Base-by-base conservation (phyloP, 345 rosid genomes). In the Eucalyptus viminalis region DNA sequence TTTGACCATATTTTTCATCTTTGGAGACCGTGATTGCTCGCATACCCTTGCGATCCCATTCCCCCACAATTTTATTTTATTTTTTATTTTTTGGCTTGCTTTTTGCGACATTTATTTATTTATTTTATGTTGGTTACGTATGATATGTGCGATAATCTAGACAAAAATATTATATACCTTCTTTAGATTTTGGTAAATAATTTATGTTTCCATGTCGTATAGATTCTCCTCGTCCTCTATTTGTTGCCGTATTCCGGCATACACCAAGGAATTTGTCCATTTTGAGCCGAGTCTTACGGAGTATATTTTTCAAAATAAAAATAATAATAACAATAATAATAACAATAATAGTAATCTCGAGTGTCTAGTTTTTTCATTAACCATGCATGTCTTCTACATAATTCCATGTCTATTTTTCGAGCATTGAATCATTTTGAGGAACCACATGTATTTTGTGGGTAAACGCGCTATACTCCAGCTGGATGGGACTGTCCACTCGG, bases 1-100 rank as follows among this genome's bases (percentile, higher is more conserved):
- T 47, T 49, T 86, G 44, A 86, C 31, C 87, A n/a, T 49, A 86
- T 76, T 9, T 34, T 37, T 72, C 44, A 2, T 43, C 87, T 86
- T 91, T 56, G 94, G 86, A 93, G 94, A 94, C 95, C 88, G 95
- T 76, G 83, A 76, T 76, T 40, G 83, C 83, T 40, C 83, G 83
- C 47, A 76, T 76, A 76, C 47, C 83, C 83, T 76, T 76, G 83
- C 47, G 47, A 76, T 76, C 47, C 29, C 83, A 40, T 40, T 76
- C 83, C 83, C 80, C 83, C 83, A 37, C 83, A 10, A 72, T 3
- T 72, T 65, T 34, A 8, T 72, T 19, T 72, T 5, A 17, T 34
- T 37, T 34, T 34, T 19, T 72, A 60, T 12, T 27, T 65, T 65
- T 31, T 69, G 5, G 47, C 27, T 76, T 76, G 27, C 47, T 3